phyloP scores from a whole-genome alignment of 2,329 filamentous ascomycete species.

The Graphilbum fragrans region DNA sequence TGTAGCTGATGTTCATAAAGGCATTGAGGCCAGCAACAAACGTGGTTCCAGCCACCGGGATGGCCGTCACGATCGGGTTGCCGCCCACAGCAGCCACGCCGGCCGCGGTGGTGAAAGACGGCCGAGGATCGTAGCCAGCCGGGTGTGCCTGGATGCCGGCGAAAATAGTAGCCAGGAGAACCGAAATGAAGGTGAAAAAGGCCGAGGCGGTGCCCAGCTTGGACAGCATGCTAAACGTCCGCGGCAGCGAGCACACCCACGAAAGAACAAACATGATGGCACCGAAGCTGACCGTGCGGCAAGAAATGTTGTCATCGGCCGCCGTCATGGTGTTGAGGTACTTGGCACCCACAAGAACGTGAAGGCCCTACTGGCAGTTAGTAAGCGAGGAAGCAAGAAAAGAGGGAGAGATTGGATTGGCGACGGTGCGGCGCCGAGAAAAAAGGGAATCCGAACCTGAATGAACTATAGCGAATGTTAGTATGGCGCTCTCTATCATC shows the following conservation, averaged over 20 bases:
- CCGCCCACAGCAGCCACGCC: constrained; percentile 29
- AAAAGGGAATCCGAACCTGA: constrained; percentile 33
- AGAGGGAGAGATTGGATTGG: background rate
- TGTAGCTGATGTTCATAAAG: constrained; percentile 92
- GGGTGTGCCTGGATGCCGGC: constrained; percentile 65
- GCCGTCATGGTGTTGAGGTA: constrained; percentile 83
- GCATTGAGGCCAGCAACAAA: constrained; percentile 77
- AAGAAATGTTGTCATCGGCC: constrained; percentile 45
- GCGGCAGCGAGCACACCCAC: constrained; percentile 68
- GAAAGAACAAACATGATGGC: constrained; percentile 64
- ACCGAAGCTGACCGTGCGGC: constrained; percentile 71
- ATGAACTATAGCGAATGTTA: constrained; percentile 42
- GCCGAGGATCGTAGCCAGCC: constrained; percentile 45
- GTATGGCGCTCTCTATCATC: background rate
- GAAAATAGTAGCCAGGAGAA: constrained; percentile 74
- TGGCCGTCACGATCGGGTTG: constrained; percentile 52
- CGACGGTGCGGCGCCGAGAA: background rate
- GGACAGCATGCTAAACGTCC: constrained; percentile 72
- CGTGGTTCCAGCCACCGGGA: constrained; percentile 58
- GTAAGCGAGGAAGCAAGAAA: background rate
- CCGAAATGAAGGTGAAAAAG: constrained; percentile 80
- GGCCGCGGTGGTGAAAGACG: constrained; percentile 20
- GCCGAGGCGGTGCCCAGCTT: constrained; percentile 71
- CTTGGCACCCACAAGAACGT: constrained; percentile 73
- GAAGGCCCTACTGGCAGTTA: constrained; percentile 43